Base-by-base conservation (phyloP, 495 filamentous ascomycete genomes). In the Penicillium silybi region DNA sequence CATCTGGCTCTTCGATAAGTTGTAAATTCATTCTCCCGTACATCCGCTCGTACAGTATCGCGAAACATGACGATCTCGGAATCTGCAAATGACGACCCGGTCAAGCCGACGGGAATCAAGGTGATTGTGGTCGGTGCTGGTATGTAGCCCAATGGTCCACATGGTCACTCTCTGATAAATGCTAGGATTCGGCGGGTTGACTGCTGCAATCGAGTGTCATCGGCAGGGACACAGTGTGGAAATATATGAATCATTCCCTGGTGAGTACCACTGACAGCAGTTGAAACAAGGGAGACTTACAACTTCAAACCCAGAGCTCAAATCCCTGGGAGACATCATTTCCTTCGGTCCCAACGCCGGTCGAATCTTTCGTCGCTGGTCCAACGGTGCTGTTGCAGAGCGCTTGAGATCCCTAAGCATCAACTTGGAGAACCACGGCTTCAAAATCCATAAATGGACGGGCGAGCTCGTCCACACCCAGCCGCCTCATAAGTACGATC, bases 201-300 rank as follows among this genome's bases (percentile, higher is more conserved):
- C 80, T 0, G 80, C 80, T 3, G 76, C 81, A n/a, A 77, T 87
- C 23, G 85, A 87, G 69, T 83, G 80, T 52, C 62, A 72, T 43
- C 74, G 82, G 19, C 84, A 87, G 65, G 84, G 84, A 3, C 83
- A 87, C 52, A 77, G 72, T 40, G 84, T 85, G 39, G 62, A 69
- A 48, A 72, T 84, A 56, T 82, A 84, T 63, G 79, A 84, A 51
- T 71, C 74, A 17, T 83, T 83, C 50, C 75, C 78, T 16, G 52
- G 56, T 59, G 17, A 48, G 44, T 35, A 16, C 11, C 18, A 16
- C 46, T 1, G 23, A 32, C 10, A 26, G 22, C 2, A n/a, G 4
- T 37, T 22, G 17, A 23, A 22, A 1, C 6, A 39, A 20, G 0
- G 11, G n/a, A 15, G 15, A 1, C 34, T 19, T 8, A 16, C 38